Evolutionary conservation across 345 rosid genomes (phyloP).

Genomic region (Adansonia digitata): DNA sequence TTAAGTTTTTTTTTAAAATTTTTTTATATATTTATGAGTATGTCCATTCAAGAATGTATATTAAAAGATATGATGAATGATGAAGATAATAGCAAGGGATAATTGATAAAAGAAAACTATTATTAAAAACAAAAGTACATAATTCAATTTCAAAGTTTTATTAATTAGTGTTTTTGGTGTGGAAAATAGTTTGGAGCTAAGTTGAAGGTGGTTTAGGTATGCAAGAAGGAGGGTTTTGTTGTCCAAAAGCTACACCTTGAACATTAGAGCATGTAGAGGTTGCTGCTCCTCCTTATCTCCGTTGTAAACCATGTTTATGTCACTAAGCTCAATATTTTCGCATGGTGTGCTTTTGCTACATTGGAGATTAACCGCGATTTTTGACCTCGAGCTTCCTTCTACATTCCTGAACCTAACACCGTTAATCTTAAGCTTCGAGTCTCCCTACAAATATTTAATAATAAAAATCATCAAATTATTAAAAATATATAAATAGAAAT

Average conservation of each 20-base stretch:
- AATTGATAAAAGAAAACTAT: no score
- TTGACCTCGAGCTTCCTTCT: slow-evolving; percentile 12
- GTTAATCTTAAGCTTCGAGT: slow-evolving; percentile 15
- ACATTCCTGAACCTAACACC: slow-evolving; percentile 17
- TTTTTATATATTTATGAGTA: no score
- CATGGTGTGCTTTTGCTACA: slow-evolving; percentile 25
- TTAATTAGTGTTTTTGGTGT: no score
- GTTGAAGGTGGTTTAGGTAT: no score
- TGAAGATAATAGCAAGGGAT: no score
- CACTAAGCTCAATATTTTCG: slow-evolving; percentile 8
- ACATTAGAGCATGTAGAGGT: slow-evolving; percentile 19
- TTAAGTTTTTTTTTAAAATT: no score
- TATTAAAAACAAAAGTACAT: no score
- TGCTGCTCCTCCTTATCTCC: background rate
- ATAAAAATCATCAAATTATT: background rate
- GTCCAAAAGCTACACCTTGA: slow-evolving; percentile 15
- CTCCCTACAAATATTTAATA: background rate
- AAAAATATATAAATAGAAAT: no score
- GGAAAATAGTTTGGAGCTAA: no score
- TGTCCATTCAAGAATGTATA: no score
- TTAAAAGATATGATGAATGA: no score
- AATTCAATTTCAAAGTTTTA: no score
- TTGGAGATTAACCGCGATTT: slow-evolving; percentile 12
- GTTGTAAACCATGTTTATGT: slow-evolving; percentile 12
- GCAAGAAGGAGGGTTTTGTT: slow-evolving; percentile 21